Evolutionary conservation across 1,139 yeast genomes (phyloP), one percentile per base, ranked within the genome.

Genomic region (Taiozyma sp.): DNA sequence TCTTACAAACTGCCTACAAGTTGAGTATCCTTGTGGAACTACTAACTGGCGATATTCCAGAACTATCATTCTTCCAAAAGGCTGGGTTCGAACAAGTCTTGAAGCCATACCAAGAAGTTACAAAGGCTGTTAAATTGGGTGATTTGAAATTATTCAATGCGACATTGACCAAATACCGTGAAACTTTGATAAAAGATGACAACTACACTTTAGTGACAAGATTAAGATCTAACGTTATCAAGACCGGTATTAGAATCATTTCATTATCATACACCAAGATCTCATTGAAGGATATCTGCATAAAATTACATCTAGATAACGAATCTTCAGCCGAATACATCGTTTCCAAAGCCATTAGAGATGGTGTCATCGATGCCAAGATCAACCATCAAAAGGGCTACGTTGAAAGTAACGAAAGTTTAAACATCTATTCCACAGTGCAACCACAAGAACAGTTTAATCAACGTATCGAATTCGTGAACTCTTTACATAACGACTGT

Each of bases 21-120:
- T 79, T 95, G 60, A 87, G 84, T 65, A 87, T 93, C 56, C 79
- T 92, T 51, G 89, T 93, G 63, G 97, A 95, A 71, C 76, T 95
- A 63, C 80, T 95, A 60, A 92, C 93, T 84, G 99, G 99, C 49
- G 99, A 93, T 64, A 87, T 95, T 62, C 99, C 99, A n/a, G 97
- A 90, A 63, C 76, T 95, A 57, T 79, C 90, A 49, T 80, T 81
- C 44, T 93, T 95, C 76, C 82, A 82, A 63, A 86, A 86, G 62
- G 73, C 78, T 12, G 72, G 74, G 44, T 72, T 84, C 61, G 83
- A 80, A 56, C 74, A 75, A 53, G 74, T 87, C 2, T 76, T 91
- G 54, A 79, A 76, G 56, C 96, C 99, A 34, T 95, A 95, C 67
- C 83, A 88, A 61, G 86, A 85, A 57, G 86, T 95, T 43, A 87